These are phyloP conservation scores for Volvox carteri DNA, from an alignment of 163 green algal genomes.

Conservation along the genomic window DNA sequence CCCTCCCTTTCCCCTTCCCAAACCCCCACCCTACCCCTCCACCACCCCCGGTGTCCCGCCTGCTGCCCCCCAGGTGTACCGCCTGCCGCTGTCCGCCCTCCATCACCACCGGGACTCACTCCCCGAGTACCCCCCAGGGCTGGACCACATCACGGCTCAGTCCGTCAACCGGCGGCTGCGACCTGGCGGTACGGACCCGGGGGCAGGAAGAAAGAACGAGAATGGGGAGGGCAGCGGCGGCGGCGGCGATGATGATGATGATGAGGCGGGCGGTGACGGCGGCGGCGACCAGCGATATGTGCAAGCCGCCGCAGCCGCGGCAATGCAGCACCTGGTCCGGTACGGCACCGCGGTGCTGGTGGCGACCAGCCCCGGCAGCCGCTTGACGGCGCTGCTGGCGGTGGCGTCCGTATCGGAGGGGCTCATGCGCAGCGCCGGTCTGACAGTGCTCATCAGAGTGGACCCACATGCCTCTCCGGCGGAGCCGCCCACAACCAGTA, in stretches of 20 bases:
- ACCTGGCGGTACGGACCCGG: not conserved
- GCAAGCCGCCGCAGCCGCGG: not conserved
- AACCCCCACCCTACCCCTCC: not conserved
- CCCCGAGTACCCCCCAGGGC: no score
- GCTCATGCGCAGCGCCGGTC: not conserved
- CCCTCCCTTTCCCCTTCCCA: not conserved
- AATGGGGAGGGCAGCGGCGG: not conserved
- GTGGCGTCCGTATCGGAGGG: not conserved
- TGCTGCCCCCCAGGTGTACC: not conserved
- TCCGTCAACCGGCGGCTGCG: not conserved
- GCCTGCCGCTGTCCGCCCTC: not conserved
- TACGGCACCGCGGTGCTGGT: not conserved
- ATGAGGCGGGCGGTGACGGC: not conserved
- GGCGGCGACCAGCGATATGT: not conserved
- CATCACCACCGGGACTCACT: slow-evolving; percentile 19
- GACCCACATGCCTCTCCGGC: not conserved
- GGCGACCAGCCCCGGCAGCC: not conserved
- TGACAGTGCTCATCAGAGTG: slow-evolving; percentile 27
- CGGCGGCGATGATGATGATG: not conserved
- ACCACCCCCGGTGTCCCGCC: not conserved
- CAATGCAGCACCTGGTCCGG: slow-evolving; percentile 4
- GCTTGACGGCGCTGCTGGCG: slow-evolving; percentile 22
- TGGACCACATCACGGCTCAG: not conserved
- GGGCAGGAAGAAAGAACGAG: not conserved
- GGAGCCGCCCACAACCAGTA: not conserved